Percentiles rank a stretch among this genome's conserved stretches.
Conservation (phyloP, 495 filamentous ascomycete genomes). For the Penicillium paxilli region DNA sequence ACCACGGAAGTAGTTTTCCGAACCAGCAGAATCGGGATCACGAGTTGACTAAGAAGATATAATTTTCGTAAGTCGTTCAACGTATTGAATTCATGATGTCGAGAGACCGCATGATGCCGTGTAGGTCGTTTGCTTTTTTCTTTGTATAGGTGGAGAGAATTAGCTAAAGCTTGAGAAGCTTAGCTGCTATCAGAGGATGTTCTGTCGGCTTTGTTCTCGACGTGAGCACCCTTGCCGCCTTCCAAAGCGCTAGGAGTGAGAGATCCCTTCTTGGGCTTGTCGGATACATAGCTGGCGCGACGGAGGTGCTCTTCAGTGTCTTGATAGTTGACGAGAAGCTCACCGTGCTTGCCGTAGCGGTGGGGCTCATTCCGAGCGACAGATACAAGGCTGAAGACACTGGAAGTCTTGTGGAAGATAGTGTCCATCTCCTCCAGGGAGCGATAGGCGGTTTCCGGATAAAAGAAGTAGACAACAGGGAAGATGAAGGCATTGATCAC, state of each 20-base stretch:
- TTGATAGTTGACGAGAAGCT: slow-evolving; percentile 62
- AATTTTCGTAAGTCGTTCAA: background rate
- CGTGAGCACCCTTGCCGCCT: slow-evolving; percentile 23
- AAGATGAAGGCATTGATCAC: slow-evolving; percentile 74
- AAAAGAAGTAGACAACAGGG: slow-evolving; percentile 72
- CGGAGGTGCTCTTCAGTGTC: slow-evolving; percentile 46
- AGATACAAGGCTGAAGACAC: slow-evolving; percentile 55
- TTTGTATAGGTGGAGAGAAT: background rate
- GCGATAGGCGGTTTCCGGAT: slow-evolving; percentile 72
- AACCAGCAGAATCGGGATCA: slow-evolving; percentile 8
- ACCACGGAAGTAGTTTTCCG: too few species aligned
- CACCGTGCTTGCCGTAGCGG: slow-evolving; percentile 68
- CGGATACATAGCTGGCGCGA: slow-evolving; percentile 26
- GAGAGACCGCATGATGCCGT: background rate
- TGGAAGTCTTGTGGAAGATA: slow-evolving; percentile 63
- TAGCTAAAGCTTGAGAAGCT: background rate
- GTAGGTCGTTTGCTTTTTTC: background rate
- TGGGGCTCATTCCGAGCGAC: slow-evolving; percentile 58
- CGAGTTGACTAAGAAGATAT: background rate
- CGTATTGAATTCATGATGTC: background rate
- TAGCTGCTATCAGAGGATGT: slow-evolving; percentile 14
- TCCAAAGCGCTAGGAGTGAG: slow-evolving; percentile 18
- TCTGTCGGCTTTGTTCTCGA: slow-evolving; percentile 17
- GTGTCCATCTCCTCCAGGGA: slow-evolving; percentile 73
- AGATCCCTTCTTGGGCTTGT: slow-evolving; percentile 23